Evolutionary conservation across 345 rosid species (phyloP).

Genomic region (Eucalyptus sp.): DNA sequence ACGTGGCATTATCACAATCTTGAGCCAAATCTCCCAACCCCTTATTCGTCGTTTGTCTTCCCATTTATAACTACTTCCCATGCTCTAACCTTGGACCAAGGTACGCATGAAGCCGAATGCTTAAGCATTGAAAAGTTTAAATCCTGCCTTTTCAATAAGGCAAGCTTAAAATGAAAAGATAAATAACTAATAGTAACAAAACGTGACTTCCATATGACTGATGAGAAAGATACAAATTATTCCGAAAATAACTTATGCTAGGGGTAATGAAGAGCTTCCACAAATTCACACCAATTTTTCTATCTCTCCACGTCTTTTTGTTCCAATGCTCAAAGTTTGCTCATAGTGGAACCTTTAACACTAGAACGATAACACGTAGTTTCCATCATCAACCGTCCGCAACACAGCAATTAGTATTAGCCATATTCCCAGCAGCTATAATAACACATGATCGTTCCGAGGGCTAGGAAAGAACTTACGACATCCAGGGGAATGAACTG

Average conservation of each 20-base stretch:
- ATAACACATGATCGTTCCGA: not conserved
- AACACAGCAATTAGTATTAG: not conserved
- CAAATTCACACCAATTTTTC: not conserved
- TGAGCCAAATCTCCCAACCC: not conserved
- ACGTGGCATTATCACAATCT: not conserved
- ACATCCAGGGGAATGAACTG: not conserved
- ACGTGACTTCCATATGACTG: not conserved
- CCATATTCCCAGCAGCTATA: not conserved
- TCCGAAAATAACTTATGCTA: too few relatives aligned
- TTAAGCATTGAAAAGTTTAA: not conserved
- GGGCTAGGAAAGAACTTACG: not conserved
- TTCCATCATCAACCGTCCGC: not conserved
- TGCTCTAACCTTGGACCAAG: not conserved
- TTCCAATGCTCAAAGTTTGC: not conserved
- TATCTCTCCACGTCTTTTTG: not conserved
- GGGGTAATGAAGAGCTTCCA: not conserved
- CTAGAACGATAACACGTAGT: not conserved
- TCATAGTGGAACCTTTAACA: not conserved
- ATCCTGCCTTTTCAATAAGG: not conserved
- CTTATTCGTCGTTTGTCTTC: not conserved
- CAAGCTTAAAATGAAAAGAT: not conserved
- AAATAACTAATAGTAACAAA: not conserved
- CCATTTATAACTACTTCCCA: not conserved
- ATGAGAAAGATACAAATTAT: not conserved
- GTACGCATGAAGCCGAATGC: not conserved